Percentiles rank a stretch among this genome's conserved stretches.
phyloP scores from a whole-genome alignment of 2,329 filamentous ascomycete species.

The Mollisia scopiformis region DNA sequence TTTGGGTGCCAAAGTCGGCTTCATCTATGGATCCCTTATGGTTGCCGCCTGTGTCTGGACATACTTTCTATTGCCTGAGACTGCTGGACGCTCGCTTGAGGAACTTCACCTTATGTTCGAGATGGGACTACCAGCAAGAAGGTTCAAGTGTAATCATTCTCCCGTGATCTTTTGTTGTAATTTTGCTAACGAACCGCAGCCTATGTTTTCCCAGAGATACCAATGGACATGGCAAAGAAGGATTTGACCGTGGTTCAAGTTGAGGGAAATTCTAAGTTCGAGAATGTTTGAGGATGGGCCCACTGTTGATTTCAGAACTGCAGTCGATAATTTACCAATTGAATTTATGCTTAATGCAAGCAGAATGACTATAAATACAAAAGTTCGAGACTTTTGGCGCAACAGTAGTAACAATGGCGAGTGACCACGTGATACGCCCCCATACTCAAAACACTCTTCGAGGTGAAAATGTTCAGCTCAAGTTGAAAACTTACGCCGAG shows the following conservation, averaged over 20 bases:
- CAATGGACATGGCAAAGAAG: not conserved
- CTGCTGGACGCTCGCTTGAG: slow-evolving; percentile 72
- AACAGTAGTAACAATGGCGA: too few relatives aligned
- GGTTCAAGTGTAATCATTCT: slow-evolving; percentile 10
- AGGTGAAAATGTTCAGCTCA: too few relatives aligned
- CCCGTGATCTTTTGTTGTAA: not conserved
- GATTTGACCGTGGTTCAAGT: not conserved
- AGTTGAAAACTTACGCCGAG: too few relatives aligned
- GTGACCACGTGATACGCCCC: too few relatives aligned
- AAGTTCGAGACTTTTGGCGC: too few relatives aligned
- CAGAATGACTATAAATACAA: too few relatives aligned
- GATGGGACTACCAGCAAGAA: slow-evolving; percentile 18
- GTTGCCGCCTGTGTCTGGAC: slow-evolving; percentile 55
- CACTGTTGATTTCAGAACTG: too few relatives aligned
- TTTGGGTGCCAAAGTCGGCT: slow-evolving; percentile 47
- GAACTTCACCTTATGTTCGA: slow-evolving; percentile 47
- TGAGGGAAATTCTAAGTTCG: too few relatives aligned
- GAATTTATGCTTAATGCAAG: too few relatives aligned
- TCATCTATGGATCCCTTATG: slow-evolving; percentile 64
- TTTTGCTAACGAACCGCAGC: not conserved
- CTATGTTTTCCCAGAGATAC: not conserved
- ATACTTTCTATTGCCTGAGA: slow-evolving; percentile 65
- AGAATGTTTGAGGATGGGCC: too few relatives aligned
- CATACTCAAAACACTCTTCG: too few relatives aligned
- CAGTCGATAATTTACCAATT: too few relatives aligned